Base-by-base conservation (phyloP, 176 grass and related monocot species). In the Echinochloa phyllopogon region DNA sequence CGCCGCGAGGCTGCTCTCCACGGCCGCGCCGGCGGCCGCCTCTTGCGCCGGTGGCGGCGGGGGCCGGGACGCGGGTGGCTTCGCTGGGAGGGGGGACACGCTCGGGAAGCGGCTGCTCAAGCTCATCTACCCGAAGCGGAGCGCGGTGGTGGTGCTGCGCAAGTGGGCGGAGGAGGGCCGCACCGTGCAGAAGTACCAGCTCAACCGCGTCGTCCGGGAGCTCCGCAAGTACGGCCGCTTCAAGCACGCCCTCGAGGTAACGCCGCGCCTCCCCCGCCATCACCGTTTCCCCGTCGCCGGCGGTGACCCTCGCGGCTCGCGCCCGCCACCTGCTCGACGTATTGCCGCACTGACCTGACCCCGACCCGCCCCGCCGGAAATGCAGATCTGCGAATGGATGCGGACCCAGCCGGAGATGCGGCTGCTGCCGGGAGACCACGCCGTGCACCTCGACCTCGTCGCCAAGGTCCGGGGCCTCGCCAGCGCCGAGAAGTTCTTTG, bases 321-420 rank as follows among this genome's bases (percentile, higher is more conserved):
- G 66, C 38, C 51, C 69, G 20, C 68, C 76, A 36, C 60, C 69
- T 87, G 84, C 73, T 90, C 40, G 89, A 29, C 16, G 68, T 79
- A 79, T 79, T 90, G 79, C 84, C 74, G 1, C 0, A 51, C 25
- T 81, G 65, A 36, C 42, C 43, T 27, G 15, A 58, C 58, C 9
- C 40, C 45, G 8, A 29, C 48, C 10, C 15, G 8, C 8, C 27
- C 36, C 41, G 6, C 29, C 6, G 39, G 0, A n/a, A 21, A 7
- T 64, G 78, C 85, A 95, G 93, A 85, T 98, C 18, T 95, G 87
- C 73, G 96, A 98, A 76, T 98, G 96, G 93, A 98, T 95, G 91
- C 93, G 64, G 72, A 79, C 91, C 1, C 93, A 90, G 83, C 80
- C 72, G 67, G 75, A 93, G 33, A 94, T 98, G 23, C 93, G 61